Evolutionary conservation across 2,329 filamentous ascomycete species (phyloP), one percentile per base, ranked within the genome.

Genomic region (Botrytis byssoidea): DNA sequence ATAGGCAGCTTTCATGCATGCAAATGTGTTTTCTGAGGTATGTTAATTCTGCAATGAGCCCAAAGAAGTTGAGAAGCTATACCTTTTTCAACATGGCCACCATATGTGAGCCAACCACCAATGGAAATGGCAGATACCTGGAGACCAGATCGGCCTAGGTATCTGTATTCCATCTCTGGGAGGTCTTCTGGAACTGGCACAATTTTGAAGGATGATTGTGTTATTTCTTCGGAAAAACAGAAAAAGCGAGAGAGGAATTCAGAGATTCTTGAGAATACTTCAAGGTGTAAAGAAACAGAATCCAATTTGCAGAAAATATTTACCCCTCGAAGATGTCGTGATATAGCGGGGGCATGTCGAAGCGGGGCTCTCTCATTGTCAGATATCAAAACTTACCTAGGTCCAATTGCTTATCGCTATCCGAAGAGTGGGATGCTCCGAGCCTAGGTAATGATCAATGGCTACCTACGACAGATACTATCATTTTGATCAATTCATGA

Each of bases 41-140:
- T 5, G 60, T 79, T 51, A 42, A 32, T 55, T 42, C 57, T 59
- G 42, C 18, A 59, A 51, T 64, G 29, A 37, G 9, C 48, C 65
- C 25, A 57, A 42, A 57, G 25, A 9, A 29, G 35, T 37, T 4
- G 14, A 29, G 29, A 14, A 22, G 63, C 48, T 69, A 32, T 83
- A 90, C 90, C 88, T 80, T 89, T 87, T 72, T 90, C 89, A 44
- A 93, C 89, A 77, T 93, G 90, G 29, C 91, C 91, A 71, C 92
- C 92, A 77, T 93, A 93, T 0, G 92, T 94, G 70, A 94, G 85
- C 90, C 90, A 91, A 77, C 90, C 88, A 74, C 90, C 92, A 4
- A 94, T 85, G 2, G 90, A 91, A 75, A 94, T 91, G 64, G 89
- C 87, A 42, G 91, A 94, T 48, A 94, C 91, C 81, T 93, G 89